These are phyloP conservation scores for Pulveroboletus sp. DNA, from an alignment of 768 basidiomycete genomes.

Conservation along the genomic window DNA sequence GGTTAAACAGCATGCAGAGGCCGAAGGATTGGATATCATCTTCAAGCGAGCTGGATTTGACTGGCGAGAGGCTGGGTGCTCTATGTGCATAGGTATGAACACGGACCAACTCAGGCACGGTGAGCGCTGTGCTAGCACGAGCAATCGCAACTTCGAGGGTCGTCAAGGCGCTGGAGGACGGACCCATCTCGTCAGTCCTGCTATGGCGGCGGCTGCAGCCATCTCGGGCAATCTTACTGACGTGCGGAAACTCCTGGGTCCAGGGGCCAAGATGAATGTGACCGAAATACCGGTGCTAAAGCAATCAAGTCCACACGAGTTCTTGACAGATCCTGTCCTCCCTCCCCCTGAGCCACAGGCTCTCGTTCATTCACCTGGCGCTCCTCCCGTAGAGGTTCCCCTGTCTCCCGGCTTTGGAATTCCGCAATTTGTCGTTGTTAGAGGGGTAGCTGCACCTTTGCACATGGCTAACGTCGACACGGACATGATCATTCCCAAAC, in stretches of 20 bases:
- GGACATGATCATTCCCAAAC: conserved; percentile 92
- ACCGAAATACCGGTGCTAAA: conserved; percentile 57
- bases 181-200: conserved; percentile 85
- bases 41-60: conserved; percentile 92
- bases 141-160: conserved; percentile 92
- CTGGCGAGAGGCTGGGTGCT: conserved; percentile 93
- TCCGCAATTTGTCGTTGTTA: conserved; percentile 63
- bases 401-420: conserved; percentile 44
- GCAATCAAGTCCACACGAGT: conserved; percentile 64
- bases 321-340: conserved; percentile 65
- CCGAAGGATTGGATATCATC: conserved; percentile 78
- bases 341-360: conserved; percentile 49
- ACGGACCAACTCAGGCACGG: conserved; percentile 83
- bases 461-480: conserved; percentile 86
- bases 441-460: conserved; percentile 76
- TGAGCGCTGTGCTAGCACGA: conserved; percentile 85
- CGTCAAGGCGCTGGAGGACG: conserved; percentile 86
- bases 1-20: conserved; percentile 87
- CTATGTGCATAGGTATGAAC: conserved; percentile 97
- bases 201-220: conserved; percentile 91
- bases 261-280: conserved; percentile 35
- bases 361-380: conserved; percentile 30
- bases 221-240: conserved; percentile 82
- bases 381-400: conserved; percentile 32
- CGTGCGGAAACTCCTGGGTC: conserved; percentile 68